Evolutionary conservation across 2,329 filamentous ascomycete genomes (phyloP).

Genomic region (Aspergillus clavatus): DNA sequence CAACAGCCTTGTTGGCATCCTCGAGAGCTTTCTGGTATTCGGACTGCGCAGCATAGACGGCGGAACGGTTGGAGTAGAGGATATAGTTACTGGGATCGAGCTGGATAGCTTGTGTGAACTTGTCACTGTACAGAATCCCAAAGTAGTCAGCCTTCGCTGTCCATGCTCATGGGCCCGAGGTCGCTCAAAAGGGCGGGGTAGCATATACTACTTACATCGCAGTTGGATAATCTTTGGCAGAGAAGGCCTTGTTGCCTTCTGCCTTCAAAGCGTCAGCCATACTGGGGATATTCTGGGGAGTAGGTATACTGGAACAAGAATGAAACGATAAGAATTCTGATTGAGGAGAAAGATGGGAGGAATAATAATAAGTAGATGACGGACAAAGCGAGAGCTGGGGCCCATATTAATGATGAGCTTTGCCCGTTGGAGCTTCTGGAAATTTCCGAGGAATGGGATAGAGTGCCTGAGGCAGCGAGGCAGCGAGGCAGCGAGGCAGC

Average conservation of each 20-base stretch:
- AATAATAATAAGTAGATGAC: slow-evolving; percentile 1
- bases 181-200: slow-evolving; percentile 19
- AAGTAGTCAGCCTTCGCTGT: not conserved
- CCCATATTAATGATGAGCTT: slow-evolving; percentile 23
- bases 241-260: slow-evolving; percentile 97
- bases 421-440: slow-evolving; percentile 38
- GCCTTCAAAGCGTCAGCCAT: slow-evolving; percentile 86
- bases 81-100: slow-evolving; percentile 89
- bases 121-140: slow-evolving; percentile 64
- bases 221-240: slow-evolving; percentile 92
- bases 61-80: slow-evolving; percentile 95
- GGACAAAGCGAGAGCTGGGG: slow-evolving; percentile 10
- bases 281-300: slow-evolving; percentile 17
- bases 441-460: slow-evolving; percentile 35
- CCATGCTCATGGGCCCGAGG: slow-evolving; percentile 2
- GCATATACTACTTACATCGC: slow-evolving; percentile 82
- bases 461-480: slow-evolving; percentile 27
- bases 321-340: slow-evolving; percentile 1
- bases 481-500: too few relatives aligned
- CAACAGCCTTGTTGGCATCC: slow-evolving; percentile 88
- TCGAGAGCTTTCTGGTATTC: slow-evolving; percentile 79
- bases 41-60: slow-evolving; percentile 78
- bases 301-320: not conserved
- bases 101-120: slow-evolving; percentile 90
- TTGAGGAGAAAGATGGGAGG: slow-evolving; percentile 4